Base-by-base conservation (phyloP, 2,329 filamentous ascomycete genomes). In the Xylaria sp. region DNA sequence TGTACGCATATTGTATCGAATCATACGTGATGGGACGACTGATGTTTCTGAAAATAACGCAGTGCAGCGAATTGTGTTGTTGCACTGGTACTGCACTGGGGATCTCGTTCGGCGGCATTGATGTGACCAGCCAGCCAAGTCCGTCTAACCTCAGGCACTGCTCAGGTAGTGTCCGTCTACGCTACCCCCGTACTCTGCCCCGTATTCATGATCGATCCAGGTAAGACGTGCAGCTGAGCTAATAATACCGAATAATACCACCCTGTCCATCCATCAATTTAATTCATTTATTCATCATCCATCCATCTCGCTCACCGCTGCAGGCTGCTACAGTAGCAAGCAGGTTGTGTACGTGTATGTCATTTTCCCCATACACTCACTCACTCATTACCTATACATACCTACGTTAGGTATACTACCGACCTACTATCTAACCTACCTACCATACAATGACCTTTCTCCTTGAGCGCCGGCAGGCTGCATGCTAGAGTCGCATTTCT, bases 401-500 rank as follows among this genome's bases (percentile, higher is more conserved):
- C 39, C 39, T 19, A 58, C 19, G 36, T n/a, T n/a, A n/a, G n/a
- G n/a, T n/a, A 59, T n/a, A 24, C 24, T 48, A 48, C 53, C 14
- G 3, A 8, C 12, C 54, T 57, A 57, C 54, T n/a, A 45, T 30
- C 54, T 30, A 45, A 36, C 34, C 34, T 8, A 11, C 21, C 17
- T 2, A 60, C 32, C 53, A 34, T 45, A 51, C 19, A 42, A 60
- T 61, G 50, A 19, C 42, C 45, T 50, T 19, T 61, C 45, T 42
- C 12, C 36, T 19, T 48, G 39, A 61, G 55, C 42, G 51, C 56
- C 60, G 68, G 65, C 8, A 50, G 39, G 65, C 64, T 68, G 68
- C 68, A 68, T 64, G 61, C 4, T 24, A 62, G 60, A 67, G 61
- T 69, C 30, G 24, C 61, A 64, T 68, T 47, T 61, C 61, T 61